Evolutionary conservation across 2,329 filamentous ascomycete species (phyloP), one percentile per base, ranked within the genome.

Genomic region (Penicillium expansum): DNA sequence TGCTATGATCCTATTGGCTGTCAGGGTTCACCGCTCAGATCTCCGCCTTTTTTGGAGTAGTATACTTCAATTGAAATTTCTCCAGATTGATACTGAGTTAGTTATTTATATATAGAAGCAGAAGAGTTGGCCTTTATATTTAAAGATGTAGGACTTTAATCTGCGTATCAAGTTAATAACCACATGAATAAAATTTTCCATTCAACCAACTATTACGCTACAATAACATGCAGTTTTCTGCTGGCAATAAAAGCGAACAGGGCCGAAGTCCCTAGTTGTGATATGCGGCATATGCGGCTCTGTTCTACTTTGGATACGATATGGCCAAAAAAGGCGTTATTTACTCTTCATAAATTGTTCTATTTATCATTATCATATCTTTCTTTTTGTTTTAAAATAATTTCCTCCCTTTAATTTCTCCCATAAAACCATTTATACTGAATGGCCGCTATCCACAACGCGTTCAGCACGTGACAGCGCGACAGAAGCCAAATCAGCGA

Each of bases 391-490:
- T n/a, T n/a, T n/a, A n/a, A n/a, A 20, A 47, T 3, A 32, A 45
- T 48, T 41, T 52, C 2, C n/a, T 2, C 0, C 1, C 6, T 48
- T 55, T 37, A 39, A 9, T 16, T 20, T 29, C n/a, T 16, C 10
- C 5, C n/a, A 33, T 4, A n/a, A 7, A n/a, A 8, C 6, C n/a
- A 3, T 48, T 44, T 24, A 43, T 55, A 18, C 50, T 13, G 18
- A 22, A 44, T 55, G 51, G 51, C 50, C 43, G 14, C 41, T 48
- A 20, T 3, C 30, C 24, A 18, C 16, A 30, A 39, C 53, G 41
- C 52, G 52, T 32, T 22, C 24, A 6, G 14, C 52, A 55, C 52
- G 52, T 55, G 52, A 55, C 32, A 43, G 16, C 41, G 53, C 37
- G 54, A 37, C 43, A 29, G 30, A 41, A 24, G 32, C 32, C 16